A percentile compares a stretch with the other conserved stretches of the same genome.
Evolutionary conservation across 1,284 basidiomycete genomes (phyloP).

Genomic region (Heterobasidion irregulare): DNA sequence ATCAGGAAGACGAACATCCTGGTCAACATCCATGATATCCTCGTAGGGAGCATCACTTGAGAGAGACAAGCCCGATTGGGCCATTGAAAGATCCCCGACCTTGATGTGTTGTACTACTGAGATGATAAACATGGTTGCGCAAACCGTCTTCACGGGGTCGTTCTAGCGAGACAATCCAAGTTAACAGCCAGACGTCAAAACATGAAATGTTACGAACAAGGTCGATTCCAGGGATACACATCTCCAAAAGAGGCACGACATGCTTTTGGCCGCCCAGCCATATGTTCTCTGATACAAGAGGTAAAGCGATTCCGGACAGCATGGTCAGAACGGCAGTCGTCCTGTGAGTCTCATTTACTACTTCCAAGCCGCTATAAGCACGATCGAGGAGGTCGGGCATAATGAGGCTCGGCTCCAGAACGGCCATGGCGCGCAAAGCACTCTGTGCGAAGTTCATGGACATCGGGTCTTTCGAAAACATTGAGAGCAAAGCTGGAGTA

Average conservation of each 20-base stretch:
- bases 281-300: constrained; percentile 70
- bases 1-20: constrained; percentile 39
- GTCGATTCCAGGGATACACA: constrained; percentile 90
- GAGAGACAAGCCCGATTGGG: constrained; percentile 44
- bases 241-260: constrained; percentile 81
- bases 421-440: constrained; percentile 64
- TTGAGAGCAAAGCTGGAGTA: constrained; percentile 85
- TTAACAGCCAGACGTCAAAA: neutral
- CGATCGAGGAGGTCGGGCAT: constrained; percentile 93
- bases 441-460: constrained; percentile 64
- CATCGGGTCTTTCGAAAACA: constrained; percentile 87
- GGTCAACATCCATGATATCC: constrained; percentile 46
- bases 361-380: constrained; percentile 86
- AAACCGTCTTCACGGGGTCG: constrained; percentile 88
- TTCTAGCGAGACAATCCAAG: constrained; percentile 42
- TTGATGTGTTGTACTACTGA: constrained; percentile 71
- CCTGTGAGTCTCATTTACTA: constrained; percentile 90
- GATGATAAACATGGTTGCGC: constrained; percentile 74
- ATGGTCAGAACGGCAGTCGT: constrained; percentile 89
- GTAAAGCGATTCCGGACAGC: constrained; percentile 74
- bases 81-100: constrained; percentile 71
- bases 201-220: constrained; percentile 36
- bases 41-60: constrained; percentile 45
- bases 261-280: constrained; percentile 88
- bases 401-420: constrained; percentile 82